Conservation (phyloP, 345 rosid species). For the Populus pruinosa region DNA sequence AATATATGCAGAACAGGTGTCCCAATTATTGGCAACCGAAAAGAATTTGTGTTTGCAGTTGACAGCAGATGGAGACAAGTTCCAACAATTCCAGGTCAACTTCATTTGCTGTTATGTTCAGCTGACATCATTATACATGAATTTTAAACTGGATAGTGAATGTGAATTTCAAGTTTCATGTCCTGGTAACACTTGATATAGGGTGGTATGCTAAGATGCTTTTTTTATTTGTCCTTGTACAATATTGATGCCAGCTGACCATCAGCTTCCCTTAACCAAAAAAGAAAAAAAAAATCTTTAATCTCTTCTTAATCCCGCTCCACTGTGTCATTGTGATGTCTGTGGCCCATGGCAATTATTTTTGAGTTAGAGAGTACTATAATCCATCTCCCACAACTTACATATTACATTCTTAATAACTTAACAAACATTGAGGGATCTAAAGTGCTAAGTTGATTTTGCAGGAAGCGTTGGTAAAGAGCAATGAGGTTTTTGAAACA, state of each 20-base stretch:
- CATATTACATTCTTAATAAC: neutral
- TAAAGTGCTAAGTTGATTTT: conserved; percentile 17
- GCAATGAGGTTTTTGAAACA: conserved; percentile 92
- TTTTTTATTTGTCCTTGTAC: too few relatives aligned
- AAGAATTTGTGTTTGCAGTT: conserved; percentile 77
- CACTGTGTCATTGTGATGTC: neutral
- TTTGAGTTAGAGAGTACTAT: neutral
- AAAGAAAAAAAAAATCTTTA: neutral
- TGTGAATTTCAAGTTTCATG: conserved; percentile 6
- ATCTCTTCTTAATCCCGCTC: neutral
- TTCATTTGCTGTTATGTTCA: conserved; percentile 4
- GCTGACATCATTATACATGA: neutral
- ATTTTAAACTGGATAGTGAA: neutral
- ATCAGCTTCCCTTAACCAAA: neutral
- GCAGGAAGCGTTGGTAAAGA: conserved; percentile 90
- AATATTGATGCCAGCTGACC: neutral
- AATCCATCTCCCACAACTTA: neutral
- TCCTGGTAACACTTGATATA: too few relatives aligned
- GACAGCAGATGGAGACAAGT: conserved; percentile 91
- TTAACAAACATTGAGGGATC: neutral
- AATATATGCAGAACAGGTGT: conserved; percentile 82
- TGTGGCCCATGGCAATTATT: neutral
- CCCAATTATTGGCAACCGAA: conserved; percentile 79
- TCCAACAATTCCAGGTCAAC: conserved; percentile 86
- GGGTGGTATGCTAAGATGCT: too few relatives aligned